Percentiles rank a stretch among this genome's conserved stretches.
These are phyloP conservation scores for Phlegmacium glaucopus DNA, from an alignment of 768 basidiomycete genomes.

Conservation along the genomic window DNA sequence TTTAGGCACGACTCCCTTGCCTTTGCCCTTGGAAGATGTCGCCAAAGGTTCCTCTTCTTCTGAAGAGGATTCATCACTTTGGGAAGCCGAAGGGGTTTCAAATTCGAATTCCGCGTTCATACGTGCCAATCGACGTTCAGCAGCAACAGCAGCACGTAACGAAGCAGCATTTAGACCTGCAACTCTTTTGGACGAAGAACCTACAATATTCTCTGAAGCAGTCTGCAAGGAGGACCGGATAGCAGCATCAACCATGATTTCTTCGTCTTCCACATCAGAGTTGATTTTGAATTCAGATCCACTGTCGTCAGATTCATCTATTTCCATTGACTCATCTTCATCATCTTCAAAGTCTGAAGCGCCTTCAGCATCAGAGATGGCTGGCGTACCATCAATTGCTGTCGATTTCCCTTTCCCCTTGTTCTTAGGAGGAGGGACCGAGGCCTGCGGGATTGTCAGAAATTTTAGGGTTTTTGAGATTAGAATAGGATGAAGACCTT, in stretches of 20 bases:
- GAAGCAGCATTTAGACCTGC: conserved; percentile 39
- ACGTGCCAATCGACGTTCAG: conserved; percentile 47
- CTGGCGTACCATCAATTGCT: conserved; percentile 13
- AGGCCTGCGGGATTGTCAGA: conserved; percentile 7
- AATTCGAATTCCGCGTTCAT: conserved; percentile 25
- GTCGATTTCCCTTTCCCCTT: conserved; percentile 39
- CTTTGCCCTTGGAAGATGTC: conserved; percentile 31
- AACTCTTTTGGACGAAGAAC: conserved; percentile 32
- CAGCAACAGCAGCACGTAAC: conserved; percentile 43
- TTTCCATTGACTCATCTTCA: conserved; percentile 26
- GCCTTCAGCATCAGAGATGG: conserved; percentile 30
- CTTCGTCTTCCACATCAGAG: conserved; percentile 39
- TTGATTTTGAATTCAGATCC: conserved; percentile 58
- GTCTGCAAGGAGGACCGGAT: conserved; percentile 49
- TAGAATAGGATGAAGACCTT: conserved; percentile 15
- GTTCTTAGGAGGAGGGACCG: conserved; percentile 10
- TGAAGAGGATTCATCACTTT: conserved; percentile 27
- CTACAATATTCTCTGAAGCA: conserved; percentile 25
- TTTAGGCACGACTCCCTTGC: conserved; percentile 6
- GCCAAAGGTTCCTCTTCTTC: conserved; percentile 34
- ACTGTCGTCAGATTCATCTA: conserved; percentile 52
- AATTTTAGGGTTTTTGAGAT: background rate
- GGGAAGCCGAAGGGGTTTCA: conserved; percentile 17
- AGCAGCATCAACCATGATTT: conserved; percentile 55
- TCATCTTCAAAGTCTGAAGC: conserved; percentile 37